phyloP scores from a whole-genome alignment of 495 filamentous ascomycete genomes.

The Talaromyces liani region DNA sequence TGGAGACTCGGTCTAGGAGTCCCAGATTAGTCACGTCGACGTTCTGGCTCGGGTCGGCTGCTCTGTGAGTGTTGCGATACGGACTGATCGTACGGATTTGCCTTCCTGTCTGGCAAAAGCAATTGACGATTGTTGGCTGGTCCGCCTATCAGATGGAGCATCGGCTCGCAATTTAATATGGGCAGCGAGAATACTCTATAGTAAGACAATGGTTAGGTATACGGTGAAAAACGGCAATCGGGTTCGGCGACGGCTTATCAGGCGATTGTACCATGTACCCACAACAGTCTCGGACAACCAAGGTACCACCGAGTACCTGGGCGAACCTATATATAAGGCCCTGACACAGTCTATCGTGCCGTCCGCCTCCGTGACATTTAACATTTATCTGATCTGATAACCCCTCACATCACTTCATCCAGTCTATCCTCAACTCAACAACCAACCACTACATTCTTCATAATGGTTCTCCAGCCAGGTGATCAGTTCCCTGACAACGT shows the following conservation, averaged over 20 bases:
- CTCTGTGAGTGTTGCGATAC: background rate
- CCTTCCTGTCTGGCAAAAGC: background rate
- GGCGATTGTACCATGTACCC: background rate
- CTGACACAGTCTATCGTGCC: background rate
- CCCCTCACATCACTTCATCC: background rate
- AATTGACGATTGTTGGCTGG: background rate
- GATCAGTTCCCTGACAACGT: constrained; percentile 78
- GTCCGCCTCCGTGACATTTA: background rate
- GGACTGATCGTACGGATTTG: background rate
- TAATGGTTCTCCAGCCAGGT: constrained; percentile 72
- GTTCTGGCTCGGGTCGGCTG: constrained; percentile 8
- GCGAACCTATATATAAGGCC: background rate
- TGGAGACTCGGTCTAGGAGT: background rate
- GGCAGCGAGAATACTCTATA: background rate
- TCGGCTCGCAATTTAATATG: background rate
- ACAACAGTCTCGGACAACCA: background rate
- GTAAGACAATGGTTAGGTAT: background rate
- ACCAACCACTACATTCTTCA: constrained; percentile 15
- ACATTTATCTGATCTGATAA: background rate
- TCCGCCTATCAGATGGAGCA: background rate
- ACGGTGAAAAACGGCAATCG: background rate
- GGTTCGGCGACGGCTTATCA: constrained; percentile 6
- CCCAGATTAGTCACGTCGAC: constrained; percentile 8
- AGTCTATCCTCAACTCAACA: background rate
- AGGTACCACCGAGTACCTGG: background rate